Evolutionary conservation across 2,329 filamentous ascomycete genomes (phyloP).

Genomic region (Magnaporthiopsis poae): DNA sequence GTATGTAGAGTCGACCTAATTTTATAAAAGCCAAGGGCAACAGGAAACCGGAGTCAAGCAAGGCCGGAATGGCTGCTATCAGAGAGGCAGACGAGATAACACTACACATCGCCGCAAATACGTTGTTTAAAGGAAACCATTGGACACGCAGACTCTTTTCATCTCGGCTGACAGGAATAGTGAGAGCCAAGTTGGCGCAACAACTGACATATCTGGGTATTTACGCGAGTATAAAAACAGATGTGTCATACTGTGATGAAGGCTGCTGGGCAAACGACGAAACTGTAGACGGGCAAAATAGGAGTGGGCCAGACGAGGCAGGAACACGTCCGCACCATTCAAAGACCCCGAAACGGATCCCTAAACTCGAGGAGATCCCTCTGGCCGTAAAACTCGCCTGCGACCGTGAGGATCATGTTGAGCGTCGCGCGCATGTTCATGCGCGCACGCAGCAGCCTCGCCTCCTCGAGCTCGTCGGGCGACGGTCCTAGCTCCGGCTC

Average conservation of each 20-base stretch:
- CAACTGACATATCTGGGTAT: neutral
- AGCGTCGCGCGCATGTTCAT: constrained; percentile 60
- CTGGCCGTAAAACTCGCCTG: constrained; percentile 83
- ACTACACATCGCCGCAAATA: neutral
- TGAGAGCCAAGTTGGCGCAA: neutral
- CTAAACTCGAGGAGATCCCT: constrained; percentile 71
- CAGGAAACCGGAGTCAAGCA: too few relatives aligned
- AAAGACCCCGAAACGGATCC: constrained; percentile 45
- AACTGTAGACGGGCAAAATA: neutral
- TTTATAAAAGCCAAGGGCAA: too few relatives aligned
- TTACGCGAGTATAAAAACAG: neutral
- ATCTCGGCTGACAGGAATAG: neutral
- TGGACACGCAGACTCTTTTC: neutral
- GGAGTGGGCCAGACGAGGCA: neutral
- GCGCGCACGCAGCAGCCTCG: constrained; percentile 24
- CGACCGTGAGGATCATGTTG: constrained; percentile 83
- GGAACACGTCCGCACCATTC: constrained; percentile 12
- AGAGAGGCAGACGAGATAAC: neutral
- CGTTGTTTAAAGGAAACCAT: neutral
- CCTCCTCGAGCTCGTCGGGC: constrained; percentile 18
- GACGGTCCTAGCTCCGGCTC: constrained; percentile 9
- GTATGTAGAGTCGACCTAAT: too few relatives aligned
- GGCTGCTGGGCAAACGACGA: neutral
- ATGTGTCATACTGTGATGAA: neutral
- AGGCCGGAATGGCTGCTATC: neutral